These are phyloP conservation scores for Psilocybe tampanensis DNA, from an alignment of 768 basidiomycete genomes.

Conservation along the genomic window DNA sequence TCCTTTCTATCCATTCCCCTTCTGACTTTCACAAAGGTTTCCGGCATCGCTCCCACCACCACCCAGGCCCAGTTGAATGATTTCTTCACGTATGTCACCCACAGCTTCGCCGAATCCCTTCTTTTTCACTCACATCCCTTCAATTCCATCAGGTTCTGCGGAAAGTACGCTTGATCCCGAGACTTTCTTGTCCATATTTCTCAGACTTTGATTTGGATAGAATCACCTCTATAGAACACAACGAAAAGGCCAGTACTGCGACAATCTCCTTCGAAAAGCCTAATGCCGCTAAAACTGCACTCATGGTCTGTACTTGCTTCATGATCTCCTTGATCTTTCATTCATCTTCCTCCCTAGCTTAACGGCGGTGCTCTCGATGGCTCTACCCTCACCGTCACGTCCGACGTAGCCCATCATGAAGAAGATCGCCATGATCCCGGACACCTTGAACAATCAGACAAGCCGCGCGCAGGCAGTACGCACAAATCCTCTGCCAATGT, in stretches of 20 bases:
- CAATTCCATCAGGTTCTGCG: constrained; percentile 69
- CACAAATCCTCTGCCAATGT: neutral
- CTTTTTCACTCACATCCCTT: constrained; percentile 12
- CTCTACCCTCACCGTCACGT: constrained; percentile 66
- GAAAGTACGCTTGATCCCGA: constrained; percentile 52
- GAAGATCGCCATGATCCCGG: constrained; percentile 42
- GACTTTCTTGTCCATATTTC: neutral
- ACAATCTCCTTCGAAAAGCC: constrained; percentile 83
- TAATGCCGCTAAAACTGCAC: constrained; percentile 81
- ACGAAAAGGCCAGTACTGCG: constrained; percentile 47
- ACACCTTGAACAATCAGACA: constrained; percentile 79
- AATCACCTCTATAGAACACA: constrained; percentile 64
- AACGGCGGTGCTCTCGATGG: constrained; percentile 82
- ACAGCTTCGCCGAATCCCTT: neutral
- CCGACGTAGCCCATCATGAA: constrained; percentile 62
- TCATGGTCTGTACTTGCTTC: constrained; percentile 55
- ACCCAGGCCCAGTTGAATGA: constrained; percentile 70
- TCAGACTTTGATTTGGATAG: constrained; percentile 32
- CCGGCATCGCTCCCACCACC: constrained; percentile 67
- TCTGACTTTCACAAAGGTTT: constrained; percentile 50
- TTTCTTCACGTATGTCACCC: constrained; percentile 71
- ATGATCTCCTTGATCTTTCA: neutral
- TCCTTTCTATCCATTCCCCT: neutral
- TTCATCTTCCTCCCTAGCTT: constrained; percentile 39
- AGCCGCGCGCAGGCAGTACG: constrained; percentile 86